Evolutionary conservation across 202 grass and related monocot species (phyloP).

Genomic region (Panicum hallii): DNA sequence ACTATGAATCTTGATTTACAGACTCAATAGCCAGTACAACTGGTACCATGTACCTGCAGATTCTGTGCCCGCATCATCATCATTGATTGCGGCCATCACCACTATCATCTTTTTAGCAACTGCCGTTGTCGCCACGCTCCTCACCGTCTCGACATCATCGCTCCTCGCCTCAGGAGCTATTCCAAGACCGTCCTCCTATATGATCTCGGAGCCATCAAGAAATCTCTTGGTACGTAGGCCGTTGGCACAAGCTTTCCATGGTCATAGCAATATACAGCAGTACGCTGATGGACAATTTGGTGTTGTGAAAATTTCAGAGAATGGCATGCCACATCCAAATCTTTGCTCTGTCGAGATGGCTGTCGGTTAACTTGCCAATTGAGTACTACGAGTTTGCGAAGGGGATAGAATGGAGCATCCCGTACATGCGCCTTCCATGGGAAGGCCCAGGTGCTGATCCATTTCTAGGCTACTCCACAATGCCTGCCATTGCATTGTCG

Average conservation of each 20-base stretch:
- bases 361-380: constrained; percentile 69
- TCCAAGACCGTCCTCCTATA: constrained; percentile 64
- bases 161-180: constrained; percentile 76
- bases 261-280: neutral
- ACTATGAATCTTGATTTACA: neutral
- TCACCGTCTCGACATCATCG: constrained; percentile 73
- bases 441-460: constrained; percentile 65
- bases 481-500: constrained; percentile 62
- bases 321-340: constrained; percentile 90
- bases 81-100: constrained; percentile 52
- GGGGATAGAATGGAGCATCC: constrained; percentile 89
- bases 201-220: constrained; percentile 82
- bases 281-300: neutral
- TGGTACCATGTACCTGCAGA: constrained; percentile 48
- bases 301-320: constrained; percentile 62
- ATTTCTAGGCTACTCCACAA: constrained; percentile 65
- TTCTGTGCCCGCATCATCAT: constrained; percentile 74
- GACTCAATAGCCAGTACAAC: neutral
- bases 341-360: constrained; percentile 89
- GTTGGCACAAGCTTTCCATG: neutral
- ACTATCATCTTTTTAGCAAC: constrained; percentile 58
- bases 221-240: constrained; percentile 77
- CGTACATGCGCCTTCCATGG: constrained; percentile 84
- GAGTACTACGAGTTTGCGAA: constrained; percentile 94
- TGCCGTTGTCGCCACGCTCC: constrained; percentile 55